Evolutionary conservation across 306 rosid species (phyloP).

Genomic region (Clitoria ternatea): DNA sequence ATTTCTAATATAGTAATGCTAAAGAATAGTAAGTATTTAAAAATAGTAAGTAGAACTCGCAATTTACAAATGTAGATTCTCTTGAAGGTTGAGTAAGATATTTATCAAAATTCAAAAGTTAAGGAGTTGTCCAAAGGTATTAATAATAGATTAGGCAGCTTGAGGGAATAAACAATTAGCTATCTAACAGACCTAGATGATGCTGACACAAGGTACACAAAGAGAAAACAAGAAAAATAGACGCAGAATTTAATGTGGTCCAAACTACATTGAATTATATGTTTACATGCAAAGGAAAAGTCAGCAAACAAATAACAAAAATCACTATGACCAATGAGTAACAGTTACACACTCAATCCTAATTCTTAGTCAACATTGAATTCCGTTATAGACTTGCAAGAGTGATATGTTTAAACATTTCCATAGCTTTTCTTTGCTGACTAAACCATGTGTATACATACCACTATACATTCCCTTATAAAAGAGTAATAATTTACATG

Average conservation of each 20-base stretch:
- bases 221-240: not conserved
- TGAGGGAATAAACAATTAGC: not conserved
- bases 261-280: not conserved
- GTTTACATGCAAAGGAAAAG: not conserved
- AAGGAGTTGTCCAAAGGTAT: not conserved
- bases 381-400: not conserved
- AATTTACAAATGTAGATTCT: not conserved
- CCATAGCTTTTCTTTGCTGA: not conserved
- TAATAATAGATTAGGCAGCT: not conserved
- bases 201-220: not conserved
- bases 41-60: not conserved
- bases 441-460: not conserved
- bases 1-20: too few relatives aligned
- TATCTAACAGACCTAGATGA: not conserved
- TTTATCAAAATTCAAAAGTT: not conserved
- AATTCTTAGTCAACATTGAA: not conserved
- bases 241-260: not conserved
- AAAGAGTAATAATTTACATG: not conserved
- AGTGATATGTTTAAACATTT: not conserved
- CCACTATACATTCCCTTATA: not conserved
- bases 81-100: not conserved
- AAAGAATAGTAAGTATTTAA: not conserved
- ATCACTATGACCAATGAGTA: not conserved
- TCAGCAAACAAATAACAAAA: not conserved
- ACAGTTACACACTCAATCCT: not conserved